Evolutionary conservation across 768 basidiomycete genomes (phyloP), one percentile per base, ranked within the genome.

Genomic region (Auricularia cornea): DNA sequence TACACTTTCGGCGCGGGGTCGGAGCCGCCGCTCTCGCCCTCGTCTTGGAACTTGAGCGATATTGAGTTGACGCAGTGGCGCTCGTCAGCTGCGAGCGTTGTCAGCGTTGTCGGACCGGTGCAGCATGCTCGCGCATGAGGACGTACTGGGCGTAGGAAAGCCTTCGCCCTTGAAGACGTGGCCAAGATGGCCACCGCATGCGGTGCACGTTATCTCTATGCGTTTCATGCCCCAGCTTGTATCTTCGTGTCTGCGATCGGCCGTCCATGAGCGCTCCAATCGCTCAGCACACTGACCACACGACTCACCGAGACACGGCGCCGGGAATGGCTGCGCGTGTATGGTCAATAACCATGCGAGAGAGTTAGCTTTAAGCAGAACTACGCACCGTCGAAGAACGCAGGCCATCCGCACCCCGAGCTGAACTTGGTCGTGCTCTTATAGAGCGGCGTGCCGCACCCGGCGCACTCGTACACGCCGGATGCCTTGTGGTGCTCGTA

Each of bases 341-440:
- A 40, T 66, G n/a, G 64, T 61, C 16, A n/a, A 48, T 51, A 11
- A 40, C 26, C n/a, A n/a, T n/a, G n/a, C n/a, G n/a, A n/a, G n/a
- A n/a, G n/a, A n/a, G n/a, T n/a, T n/a, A n/a, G n/a, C n/a, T n/a
- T n/a, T n/a, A 57, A 28, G 26, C 20, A 38, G 23, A 33, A n/a
- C 6, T 10, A 68, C 76, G 63, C 65, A 89, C 90, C 90, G 71
- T 96, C 94, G 72, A 89, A 98, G 81, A 97, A 98, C 1, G 94
- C 92, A n/a, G 95, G 94, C 94, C 94, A 98, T 28, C 94, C 94
- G 70, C 92, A 96, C 8, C 93, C 92, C 64, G 91, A 94, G 68
- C 89, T 82, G 75, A 96, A 97, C 76, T 97, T 97, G 67, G 92
- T 94, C 30, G 79, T 80, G 70, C 89, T 91, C 79, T 87, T 91